These are phyloP conservation scores for Chlamydomonas reinhardtii DNA, from an alignment of 163 green algal species.

Conservation along the genomic window DNA sequence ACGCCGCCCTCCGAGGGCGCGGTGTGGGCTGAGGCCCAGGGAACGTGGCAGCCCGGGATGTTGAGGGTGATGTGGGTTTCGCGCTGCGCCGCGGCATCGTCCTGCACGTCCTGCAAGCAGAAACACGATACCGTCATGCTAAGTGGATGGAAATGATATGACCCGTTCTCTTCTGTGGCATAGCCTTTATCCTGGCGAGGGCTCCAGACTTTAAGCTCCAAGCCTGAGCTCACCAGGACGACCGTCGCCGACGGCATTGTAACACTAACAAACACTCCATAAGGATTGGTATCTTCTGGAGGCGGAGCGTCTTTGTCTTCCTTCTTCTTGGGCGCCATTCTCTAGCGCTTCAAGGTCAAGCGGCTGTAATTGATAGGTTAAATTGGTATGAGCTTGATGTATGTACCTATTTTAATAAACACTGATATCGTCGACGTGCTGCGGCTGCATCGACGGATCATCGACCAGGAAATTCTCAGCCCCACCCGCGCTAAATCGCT, in stretches of 20 bases:
- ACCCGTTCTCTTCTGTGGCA: too few relatives aligned
- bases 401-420: too few relatives aligned
- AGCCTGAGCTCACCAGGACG: constrained; percentile 9
- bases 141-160: not conserved
- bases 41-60: constrained; percentile 13
- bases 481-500: too few relatives aligned
- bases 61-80: constrained; percentile 41
- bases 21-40: constrained; percentile 7
- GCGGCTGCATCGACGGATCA: too few relatives aligned
- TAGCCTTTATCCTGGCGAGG: too few relatives aligned
- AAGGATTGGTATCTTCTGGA: constrained; percentile 45
- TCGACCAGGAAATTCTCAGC: too few relatives aligned
- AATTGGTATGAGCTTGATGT: too few relatives aligned
- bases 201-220: not conserved
- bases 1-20: constrained; percentile 5
- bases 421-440: too few relatives aligned
- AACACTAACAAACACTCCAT: constrained; percentile 23
- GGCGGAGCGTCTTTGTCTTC: constrained; percentile 40
- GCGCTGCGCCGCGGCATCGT: constrained; percentile 3
- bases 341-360: not conserved
- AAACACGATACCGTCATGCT: too few relatives aligned
- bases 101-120: constrained; percentile 16
- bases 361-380: not conserved
- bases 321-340: constrained; percentile 42
- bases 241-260: constrained; percentile 15